These are phyloP conservation scores for Diophrys appendiculata DNA, from an alignment of 73 alveolate species.

Conservation along the genomic window DNA sequence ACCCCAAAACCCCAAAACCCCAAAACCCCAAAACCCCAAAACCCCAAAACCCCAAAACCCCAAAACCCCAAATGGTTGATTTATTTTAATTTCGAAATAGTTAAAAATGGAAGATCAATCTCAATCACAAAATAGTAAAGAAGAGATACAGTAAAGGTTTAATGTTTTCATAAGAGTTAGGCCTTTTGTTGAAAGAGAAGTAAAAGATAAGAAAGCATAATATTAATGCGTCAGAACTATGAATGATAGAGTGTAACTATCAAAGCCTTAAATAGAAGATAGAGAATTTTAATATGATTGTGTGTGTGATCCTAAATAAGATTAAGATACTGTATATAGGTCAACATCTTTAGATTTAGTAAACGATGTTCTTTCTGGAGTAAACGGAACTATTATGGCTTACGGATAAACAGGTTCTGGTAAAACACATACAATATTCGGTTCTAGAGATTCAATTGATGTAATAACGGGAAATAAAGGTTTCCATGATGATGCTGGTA, in stretches of 20 bases:
- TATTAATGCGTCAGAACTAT: slow-evolving; percentile 24
- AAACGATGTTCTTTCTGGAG: slow-evolving; percentile 79
- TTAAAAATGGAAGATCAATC: no score
- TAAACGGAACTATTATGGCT: slow-evolving; percentile 87
- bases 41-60: no score
- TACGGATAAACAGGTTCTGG: slow-evolving; percentile 93
- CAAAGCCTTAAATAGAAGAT: slow-evolving; percentile 38
- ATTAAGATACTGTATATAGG: slow-evolving; percentile 17
- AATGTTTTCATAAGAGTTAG: slow-evolving; percentile 52
- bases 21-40: no score
- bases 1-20: no score
- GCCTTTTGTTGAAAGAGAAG: slow-evolving; percentile 56
- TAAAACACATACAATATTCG: slow-evolving; percentile 84
- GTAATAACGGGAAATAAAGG: slow-evolving; percentile 37
- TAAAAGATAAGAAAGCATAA: slow-evolving; percentile 6
- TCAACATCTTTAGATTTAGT: slow-evolving; percentile 53
- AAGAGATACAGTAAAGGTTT: no score
- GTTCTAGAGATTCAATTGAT: slow-evolving; percentile 57
- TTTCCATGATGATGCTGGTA: slow-evolving; percentile 72
- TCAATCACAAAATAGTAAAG: no score
- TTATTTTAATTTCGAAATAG: no score
- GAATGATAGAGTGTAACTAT: slow-evolving; percentile 22
- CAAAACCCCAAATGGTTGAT: no score
- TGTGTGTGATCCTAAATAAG: slow-evolving; percentile 40
- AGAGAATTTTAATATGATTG: slow-evolving; percentile 58